Conservation (phyloP, 805 yeast genomes). For the Candida adriatica region DNA sequence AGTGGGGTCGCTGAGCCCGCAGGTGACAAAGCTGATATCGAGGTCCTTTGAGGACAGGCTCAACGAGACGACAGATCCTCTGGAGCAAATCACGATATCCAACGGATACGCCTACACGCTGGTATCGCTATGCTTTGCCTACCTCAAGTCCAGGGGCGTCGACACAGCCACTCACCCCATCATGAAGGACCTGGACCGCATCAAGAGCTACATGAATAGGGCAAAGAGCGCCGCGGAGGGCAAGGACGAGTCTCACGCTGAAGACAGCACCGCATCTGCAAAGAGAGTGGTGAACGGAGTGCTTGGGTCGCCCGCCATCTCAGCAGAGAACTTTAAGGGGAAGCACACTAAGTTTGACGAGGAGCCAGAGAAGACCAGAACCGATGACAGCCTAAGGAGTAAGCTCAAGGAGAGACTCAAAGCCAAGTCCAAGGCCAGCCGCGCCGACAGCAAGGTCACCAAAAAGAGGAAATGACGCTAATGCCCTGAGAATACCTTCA, state of each 20-base stretch:
- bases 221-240: constrained; percentile 27
- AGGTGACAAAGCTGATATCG: constrained; percentile 31
- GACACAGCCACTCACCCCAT: constrained; percentile 54
- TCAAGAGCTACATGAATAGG: constrained; percentile 61
- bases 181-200: constrained; percentile 58
- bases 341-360: constrained; percentile 44
- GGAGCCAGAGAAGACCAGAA: constrained; percentile 3
- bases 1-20: constrained; percentile 28
- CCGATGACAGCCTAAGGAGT: constrained; percentile 2
- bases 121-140: constrained; percentile 51
- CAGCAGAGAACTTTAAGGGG: constrained; percentile 44
- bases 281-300: constrained; percentile 40
- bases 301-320: constrained; percentile 45
- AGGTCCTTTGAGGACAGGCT: constrained; percentile 34
- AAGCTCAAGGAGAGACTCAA: constrained; percentile 6
- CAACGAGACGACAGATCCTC: constrained; percentile 14
- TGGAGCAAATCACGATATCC: constrained; percentile 22
- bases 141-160: constrained; percentile 51
- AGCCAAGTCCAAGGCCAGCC: constrained; percentile 3
- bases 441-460: neutral
- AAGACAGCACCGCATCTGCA: constrained; percentile 33
- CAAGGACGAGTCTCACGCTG: constrained; percentile 9
- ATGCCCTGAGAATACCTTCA: neutral
- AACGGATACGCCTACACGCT: constrained; percentile 31
- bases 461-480: neutral